phyloP scores from a whole-genome alignment of 164 flowering plant genomes.

The Sedum album region DNA sequence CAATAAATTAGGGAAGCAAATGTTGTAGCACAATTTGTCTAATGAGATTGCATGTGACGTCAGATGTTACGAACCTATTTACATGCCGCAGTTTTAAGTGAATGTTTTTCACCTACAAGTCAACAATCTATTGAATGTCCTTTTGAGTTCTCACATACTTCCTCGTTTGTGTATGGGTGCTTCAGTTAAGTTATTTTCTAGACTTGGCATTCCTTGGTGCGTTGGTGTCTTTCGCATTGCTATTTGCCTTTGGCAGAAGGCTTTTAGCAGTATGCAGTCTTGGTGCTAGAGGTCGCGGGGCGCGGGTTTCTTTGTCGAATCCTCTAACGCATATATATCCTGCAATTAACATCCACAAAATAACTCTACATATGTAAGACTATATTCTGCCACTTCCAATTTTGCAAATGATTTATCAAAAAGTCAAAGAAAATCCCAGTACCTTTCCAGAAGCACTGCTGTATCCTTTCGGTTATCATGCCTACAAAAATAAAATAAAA shows the following conservation, averaged over 20 bases:
- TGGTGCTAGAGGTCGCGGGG: conserved; percentile 15
- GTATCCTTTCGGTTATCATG: conserved; percentile 29
- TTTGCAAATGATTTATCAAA: background rate
- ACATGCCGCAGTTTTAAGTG: background rate
- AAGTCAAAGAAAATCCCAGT: background rate
- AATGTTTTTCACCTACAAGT: background rate
- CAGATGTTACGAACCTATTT: background rate
- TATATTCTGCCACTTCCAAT: too few species aligned
- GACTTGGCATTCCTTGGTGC: background rate
- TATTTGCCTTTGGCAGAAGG: background rate
- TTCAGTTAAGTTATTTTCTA: background rate
- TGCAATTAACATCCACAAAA: conserved; percentile 9
- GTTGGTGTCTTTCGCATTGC: background rate
- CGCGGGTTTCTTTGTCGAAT: conserved; percentile 17
- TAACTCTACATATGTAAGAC: background rate
- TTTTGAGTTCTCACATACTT: background rate
- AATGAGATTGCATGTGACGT: background rate
- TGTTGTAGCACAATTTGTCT: background rate
- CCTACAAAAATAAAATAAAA: conserved; percentile 19
- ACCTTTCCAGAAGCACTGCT: conserved; percentile 44
- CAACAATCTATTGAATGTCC: background rate
- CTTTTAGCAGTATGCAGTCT: conserved; percentile 17
- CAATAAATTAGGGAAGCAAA: background rate
- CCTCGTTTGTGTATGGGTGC: background rate
- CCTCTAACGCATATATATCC: conserved; percentile 31